A percentile compares a stretch with the other conserved stretches of the same genome.
phyloP scores from a whole-genome alignment of 1,139 yeast species.

The Pichia sp. region DNA sequence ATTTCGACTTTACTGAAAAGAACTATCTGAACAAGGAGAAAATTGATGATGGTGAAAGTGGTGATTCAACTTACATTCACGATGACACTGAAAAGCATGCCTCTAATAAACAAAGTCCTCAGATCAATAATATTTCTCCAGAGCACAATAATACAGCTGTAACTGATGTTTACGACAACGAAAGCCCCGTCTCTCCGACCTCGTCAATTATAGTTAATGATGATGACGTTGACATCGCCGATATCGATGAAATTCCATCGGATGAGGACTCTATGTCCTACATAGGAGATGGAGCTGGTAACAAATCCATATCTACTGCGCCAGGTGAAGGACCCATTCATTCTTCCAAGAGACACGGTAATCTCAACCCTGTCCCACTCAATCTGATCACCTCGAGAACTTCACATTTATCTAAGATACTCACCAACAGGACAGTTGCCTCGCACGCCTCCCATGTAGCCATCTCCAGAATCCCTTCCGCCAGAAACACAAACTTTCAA shows the following conservation, averaged over 20 bases:
- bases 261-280: no score
- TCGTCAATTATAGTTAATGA: constrained; percentile 3
- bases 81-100: neutral
- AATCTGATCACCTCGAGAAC: constrained; percentile 5
- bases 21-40: neutral
- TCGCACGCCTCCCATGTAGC: constrained; percentile 14
- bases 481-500: constrained; percentile 21
- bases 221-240: neutral
- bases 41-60: neutral
- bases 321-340: no score
- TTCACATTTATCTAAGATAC: constrained; percentile 7
- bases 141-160: no score
- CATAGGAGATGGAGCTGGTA: no score
- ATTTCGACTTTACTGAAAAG: constrained; percentile 36
- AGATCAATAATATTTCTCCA: no score
- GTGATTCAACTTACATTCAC: neutral
- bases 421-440: constrained; percentile 1
- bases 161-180: no score
- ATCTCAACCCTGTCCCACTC: constrained; percentile 10
- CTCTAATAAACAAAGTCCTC: no score
- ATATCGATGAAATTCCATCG: no score
- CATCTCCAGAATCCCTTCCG: constrained; percentile 25
- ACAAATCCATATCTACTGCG: no score
- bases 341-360: no score
- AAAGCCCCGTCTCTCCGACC: constrained; percentile 11